A percentile compares a stretch with the other conserved stretches of the same genome.
These are phyloP conservation scores for Saxophila tyrrhenica DNA, from an alignment of 495 filamentous ascomycete species.

Conservation along the genomic window DNA sequence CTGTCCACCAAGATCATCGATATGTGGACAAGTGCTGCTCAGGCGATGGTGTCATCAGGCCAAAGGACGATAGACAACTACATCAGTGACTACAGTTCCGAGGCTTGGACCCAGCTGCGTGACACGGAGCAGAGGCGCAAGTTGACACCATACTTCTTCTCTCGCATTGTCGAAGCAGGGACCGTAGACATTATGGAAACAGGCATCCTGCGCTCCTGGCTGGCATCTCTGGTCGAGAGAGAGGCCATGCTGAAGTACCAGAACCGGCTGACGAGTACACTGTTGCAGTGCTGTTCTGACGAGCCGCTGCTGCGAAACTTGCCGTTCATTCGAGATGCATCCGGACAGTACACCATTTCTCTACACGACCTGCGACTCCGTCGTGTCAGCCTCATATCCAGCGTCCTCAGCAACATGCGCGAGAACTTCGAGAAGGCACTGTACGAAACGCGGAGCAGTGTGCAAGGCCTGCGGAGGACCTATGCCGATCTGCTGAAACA, in stretches of 20 bases:
- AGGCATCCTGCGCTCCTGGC: slow-evolving; percentile 45
- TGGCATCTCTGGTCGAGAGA: slow-evolving; percentile 52
- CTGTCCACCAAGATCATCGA: slow-evolving; percentile 39
- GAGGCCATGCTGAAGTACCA: slow-evolving; percentile 58
- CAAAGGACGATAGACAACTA: slow-evolving; percentile 46
- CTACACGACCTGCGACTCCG: slow-evolving; percentile 44
- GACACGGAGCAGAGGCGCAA: slow-evolving; percentile 54
- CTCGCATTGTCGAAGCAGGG: slow-evolving; percentile 30
- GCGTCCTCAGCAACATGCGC: slow-evolving; percentile 56
- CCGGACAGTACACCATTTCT: slow-evolving; percentile 38
- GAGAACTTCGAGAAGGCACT: slow-evolving; percentile 36
- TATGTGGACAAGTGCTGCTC: slow-evolving; percentile 26
- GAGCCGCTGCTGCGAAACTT: slow-evolving; percentile 49
- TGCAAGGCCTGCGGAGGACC: slow-evolving; percentile 35
- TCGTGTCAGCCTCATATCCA: slow-evolving; percentile 50
- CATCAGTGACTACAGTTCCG: slow-evolving; percentile 41
- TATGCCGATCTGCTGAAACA: slow-evolving; percentile 45
- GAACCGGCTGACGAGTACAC: slow-evolving; percentile 44
- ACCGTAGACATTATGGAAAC: slow-evolving; percentile 30
- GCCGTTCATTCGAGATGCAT: slow-evolving; percentile 43
- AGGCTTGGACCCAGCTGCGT: slow-evolving; percentile 52
- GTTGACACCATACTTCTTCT: slow-evolving; percentile 50
- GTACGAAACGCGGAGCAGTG: slow-evolving; percentile 20
- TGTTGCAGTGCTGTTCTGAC: slow-evolving; percentile 39
- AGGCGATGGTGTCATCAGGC: slow-evolving; percentile 24